Evolutionary conservation across 495 filamentous ascomycete species (phyloP).

Genomic region (Saxophila tyrrhenica): DNA sequence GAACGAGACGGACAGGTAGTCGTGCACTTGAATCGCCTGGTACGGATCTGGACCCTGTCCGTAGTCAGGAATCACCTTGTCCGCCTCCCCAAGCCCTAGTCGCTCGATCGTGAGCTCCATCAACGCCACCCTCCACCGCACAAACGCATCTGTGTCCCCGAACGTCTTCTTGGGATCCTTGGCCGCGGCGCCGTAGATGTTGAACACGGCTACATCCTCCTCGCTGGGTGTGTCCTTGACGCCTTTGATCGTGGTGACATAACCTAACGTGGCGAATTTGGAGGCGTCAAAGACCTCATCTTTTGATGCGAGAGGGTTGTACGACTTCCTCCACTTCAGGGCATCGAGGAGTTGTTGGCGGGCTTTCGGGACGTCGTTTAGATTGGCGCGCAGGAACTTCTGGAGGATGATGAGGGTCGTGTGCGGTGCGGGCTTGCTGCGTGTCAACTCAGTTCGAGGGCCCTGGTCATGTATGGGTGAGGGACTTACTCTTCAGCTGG

Average conservation of each 20-base stretch:
- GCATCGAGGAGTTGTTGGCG: constrained; percentile 65
- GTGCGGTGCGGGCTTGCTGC: constrained; percentile 35
- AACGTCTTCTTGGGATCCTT: constrained; percentile 65
- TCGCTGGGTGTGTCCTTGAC: constrained; percentile 31
- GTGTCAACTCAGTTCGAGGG: neutral
- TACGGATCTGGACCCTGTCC: constrained; percentile 58
- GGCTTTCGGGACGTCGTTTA: constrained; percentile 58
- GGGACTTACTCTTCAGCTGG: neutral
- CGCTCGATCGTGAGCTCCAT: constrained; percentile 72
- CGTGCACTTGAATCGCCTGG: constrained; percentile 80
- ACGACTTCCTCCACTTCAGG: constrained; percentile 65
- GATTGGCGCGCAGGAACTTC: constrained; percentile 84
- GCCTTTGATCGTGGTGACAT: constrained; percentile 37
- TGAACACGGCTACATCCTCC: constrained; percentile 58
- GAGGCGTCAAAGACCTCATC: constrained; percentile 36
- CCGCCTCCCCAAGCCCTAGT: constrained; percentile 54
- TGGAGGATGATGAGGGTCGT: constrained; percentile 73
- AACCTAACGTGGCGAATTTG: constrained; percentile 50
- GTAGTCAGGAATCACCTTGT: constrained; percentile 59
- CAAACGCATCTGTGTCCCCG: constrained; percentile 57
- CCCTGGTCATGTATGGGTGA: neutral
- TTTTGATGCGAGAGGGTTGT: constrained; percentile 36
- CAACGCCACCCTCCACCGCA: constrained; percentile 73
- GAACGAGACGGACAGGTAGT: constrained; percentile 76
- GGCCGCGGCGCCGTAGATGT: constrained; percentile 66